Conservation (phyloP, 2,329 filamentous ascomycete genomes). For the Magnaporthiopsis rhizophila region DNA sequence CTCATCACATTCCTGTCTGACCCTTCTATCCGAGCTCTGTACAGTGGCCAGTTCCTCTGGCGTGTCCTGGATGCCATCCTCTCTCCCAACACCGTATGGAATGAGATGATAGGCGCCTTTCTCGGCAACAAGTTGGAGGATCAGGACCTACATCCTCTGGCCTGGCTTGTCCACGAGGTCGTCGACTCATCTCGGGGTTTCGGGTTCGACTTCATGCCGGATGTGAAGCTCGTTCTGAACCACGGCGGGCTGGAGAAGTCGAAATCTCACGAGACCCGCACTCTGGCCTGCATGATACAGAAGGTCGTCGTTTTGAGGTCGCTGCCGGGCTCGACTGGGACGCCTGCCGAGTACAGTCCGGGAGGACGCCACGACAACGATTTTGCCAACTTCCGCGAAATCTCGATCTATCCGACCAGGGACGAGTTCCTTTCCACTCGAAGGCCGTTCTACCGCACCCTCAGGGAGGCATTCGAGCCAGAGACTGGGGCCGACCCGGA, state of each 20-base stretch:
- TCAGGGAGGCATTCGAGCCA: slow-evolving; percentile 37
- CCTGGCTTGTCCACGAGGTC: slow-evolving; percentile 17
- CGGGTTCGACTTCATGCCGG: slow-evolving; percentile 12
- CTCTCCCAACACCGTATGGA: slow-evolving; percentile 48
- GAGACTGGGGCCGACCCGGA: slow-evolving; percentile 13
- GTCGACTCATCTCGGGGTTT: slow-evolving; percentile 12
- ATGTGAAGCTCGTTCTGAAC: not conserved
- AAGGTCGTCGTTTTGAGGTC: slow-evolving; percentile 24
- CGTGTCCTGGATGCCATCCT: slow-evolving; percentile 37
- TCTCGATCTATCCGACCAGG: slow-evolving; percentile 56
- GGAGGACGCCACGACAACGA: slow-evolving; percentile 73
- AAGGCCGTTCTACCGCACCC: slow-evolving; percentile 45
- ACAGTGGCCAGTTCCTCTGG: slow-evolving; percentile 39
- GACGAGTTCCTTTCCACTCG: slow-evolving; percentile 52
- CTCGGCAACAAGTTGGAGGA: slow-evolving; percentile 22
- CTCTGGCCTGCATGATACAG: slow-evolving; percentile 26
- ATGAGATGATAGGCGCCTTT: slow-evolving; percentile 29
- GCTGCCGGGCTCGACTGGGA: not conserved
- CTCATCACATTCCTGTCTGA: slow-evolving; percentile 31
- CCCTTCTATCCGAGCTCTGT: slow-evolving; percentile 37
- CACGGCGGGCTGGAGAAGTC: not conserved
- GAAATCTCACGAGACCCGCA: slow-evolving; percentile 18
- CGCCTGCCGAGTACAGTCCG: slow-evolving; percentile 23
- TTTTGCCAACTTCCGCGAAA: slow-evolving; percentile 48
- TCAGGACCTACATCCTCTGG: slow-evolving; percentile 18